Conservation (phyloP, 1,139 yeast genomes). For the Candida smagusa region DNA sequence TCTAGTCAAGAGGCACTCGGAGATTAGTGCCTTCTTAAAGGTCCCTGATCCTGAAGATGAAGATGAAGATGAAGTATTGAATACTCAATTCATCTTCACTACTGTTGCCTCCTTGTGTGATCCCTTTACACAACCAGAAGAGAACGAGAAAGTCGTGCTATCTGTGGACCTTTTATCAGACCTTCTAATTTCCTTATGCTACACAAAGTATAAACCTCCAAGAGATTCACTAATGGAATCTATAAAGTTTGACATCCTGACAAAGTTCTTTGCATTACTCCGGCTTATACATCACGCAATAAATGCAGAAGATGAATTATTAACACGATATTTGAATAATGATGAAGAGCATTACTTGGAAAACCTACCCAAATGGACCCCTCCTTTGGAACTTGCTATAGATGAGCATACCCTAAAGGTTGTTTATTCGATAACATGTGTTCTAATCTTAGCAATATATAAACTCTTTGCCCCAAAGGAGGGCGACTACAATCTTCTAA, state of each 20-base stretch:
- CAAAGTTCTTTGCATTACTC: conserved; percentile 39
- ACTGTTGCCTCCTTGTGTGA: conserved; percentile 51
- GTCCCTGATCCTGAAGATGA: conserved; percentile 11
- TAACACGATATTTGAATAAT: conserved; percentile 41
- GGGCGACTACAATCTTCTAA: conserved; percentile 32
- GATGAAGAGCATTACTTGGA: conserved; percentile 42
- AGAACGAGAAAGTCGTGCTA: conserved; percentile 47
- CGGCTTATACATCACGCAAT: conserved; percentile 37
- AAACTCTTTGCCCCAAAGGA: conserved; percentile 35
- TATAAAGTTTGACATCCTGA: conserved; percentile 39
- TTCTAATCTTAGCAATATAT: conserved; percentile 48
- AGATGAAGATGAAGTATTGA: neutral
- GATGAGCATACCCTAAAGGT: conserved; percentile 36
- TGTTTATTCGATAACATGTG: conserved; percentile 51
- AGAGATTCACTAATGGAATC: conserved; percentile 10
- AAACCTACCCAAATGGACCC: conserved; percentile 51
- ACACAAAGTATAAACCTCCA: conserved; percentile 12
- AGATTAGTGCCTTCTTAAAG: conserved; percentile 17
- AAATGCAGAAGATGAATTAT: conserved; percentile 48
- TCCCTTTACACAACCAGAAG: conserved; percentile 67
- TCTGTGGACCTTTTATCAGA: conserved; percentile 56
- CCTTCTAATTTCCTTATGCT: conserved; percentile 43
- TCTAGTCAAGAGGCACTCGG: conserved; percentile 20
- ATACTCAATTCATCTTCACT: conserved; percentile 18
- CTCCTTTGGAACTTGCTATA: conserved; percentile 31